Conservation (phyloP, 2,329 filamentous ascomycete species). For the Verruconis gallopava region DNA sequence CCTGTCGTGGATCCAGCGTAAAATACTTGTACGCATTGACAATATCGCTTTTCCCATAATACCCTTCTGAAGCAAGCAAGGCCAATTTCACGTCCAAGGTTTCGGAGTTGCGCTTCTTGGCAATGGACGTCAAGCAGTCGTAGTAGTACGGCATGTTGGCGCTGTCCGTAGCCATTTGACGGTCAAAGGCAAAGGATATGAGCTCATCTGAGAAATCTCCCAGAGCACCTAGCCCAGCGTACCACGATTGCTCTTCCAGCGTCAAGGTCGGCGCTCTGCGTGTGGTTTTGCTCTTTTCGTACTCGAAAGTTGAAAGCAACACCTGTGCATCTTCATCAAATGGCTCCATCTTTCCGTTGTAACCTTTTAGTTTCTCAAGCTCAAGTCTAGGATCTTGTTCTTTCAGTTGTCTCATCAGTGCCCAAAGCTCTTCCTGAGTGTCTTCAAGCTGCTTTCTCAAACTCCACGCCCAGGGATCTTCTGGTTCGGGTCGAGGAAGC, state of each 20-base stretch:
- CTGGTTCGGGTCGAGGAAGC: conserved; percentile 5
- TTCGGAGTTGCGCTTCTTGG: conserved; percentile 41
- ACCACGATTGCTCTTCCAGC: conserved; percentile 30
- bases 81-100: conserved; percentile 45
- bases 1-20: conserved; percentile 33
- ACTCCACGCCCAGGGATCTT: conserved; percentile 6
- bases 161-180: conserved; percentile 45
- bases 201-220: conserved; percentile 49
- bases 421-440: conserved; percentile 9
- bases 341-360: conserved; percentile 1
- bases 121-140: conserved; percentile 50
- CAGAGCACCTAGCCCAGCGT: conserved; percentile 49
- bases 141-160: conserved; percentile 47
- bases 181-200: conserved; percentile 49
- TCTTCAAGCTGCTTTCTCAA: conserved; percentile 9
- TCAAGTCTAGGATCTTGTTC: not conserved
- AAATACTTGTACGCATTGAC: conserved; percentile 46
- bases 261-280: conserved; percentile 14
- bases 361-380: conserved; percentile 2
- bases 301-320: conserved; percentile 5
- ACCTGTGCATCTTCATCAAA: conserved; percentile 7
- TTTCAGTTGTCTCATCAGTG: conserved; percentile 3
- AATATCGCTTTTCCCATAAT: conserved; percentile 44
- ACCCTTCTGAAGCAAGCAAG: conserved; percentile 44
- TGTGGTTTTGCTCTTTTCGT: conserved; percentile 9